Evolutionary conservation across 495 filamentous ascomycete species (phyloP).

Genomic region (Trichoderma orchidacearum): DNA sequence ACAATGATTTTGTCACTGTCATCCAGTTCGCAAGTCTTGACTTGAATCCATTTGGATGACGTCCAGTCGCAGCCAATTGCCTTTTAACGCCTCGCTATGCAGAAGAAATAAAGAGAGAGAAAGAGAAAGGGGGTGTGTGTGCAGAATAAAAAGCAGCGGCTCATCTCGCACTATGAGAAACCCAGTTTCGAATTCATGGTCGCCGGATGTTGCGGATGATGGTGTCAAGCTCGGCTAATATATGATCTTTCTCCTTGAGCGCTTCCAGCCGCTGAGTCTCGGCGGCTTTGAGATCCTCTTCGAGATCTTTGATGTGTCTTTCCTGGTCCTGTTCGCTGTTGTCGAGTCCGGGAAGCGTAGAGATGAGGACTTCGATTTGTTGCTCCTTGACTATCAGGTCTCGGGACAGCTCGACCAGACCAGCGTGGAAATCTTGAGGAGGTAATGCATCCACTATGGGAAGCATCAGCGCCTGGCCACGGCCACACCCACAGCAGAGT

Average conservation of each 20-base stretch:
- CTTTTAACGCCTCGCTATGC: conserved; percentile 1
- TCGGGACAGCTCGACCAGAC: conserved; percentile 67
- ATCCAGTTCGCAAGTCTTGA: not conserved
- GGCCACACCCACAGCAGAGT: too few species aligned
- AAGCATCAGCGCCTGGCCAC: conserved; percentile 7
- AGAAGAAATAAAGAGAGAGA: not conserved
- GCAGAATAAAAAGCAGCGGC: not conserved
- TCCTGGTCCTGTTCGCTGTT: conserved; percentile 76
- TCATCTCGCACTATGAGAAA: too few species aligned
- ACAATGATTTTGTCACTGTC: too few species aligned
- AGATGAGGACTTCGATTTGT: conserved; percentile 84
- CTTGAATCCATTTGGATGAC: not conserved
- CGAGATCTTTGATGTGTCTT: conserved; percentile 56
- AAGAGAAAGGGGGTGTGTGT: not conserved
- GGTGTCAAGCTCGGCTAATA: conserved; percentile 53
- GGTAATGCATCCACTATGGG: conserved; percentile 43
- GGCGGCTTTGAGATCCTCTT: conserved; percentile 57
- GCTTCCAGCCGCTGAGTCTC: conserved; percentile 60
- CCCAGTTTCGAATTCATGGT: conserved; percentile 20
- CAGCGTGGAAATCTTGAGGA: conserved; percentile 50
- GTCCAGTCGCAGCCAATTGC: not conserved
- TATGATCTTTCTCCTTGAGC: conserved; percentile 53
- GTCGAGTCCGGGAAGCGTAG: conserved; percentile 71
- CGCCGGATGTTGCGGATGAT: conserved; percentile 46
- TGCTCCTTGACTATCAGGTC: conserved; percentile 85